Evolutionary conservation across 1,284 basidiomycete genomes (phyloP), one percentile per base, ranked within the genome.

Genomic region (Rhodotorula sp.): DNA sequence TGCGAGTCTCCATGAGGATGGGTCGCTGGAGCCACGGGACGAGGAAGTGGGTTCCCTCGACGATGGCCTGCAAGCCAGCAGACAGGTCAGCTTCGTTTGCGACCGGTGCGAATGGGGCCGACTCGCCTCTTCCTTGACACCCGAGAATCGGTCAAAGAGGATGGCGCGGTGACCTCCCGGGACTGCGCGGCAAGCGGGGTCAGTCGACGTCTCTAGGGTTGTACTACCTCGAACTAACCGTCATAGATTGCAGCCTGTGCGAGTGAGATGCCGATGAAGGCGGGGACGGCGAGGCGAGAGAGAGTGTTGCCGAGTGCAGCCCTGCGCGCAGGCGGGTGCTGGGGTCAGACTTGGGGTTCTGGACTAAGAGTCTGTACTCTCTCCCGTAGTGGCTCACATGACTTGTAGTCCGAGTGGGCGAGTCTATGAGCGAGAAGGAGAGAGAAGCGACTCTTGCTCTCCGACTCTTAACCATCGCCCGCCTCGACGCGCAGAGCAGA

Each of bases 111-210:
- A n/a, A n/a, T n/a, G n/a, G n/a, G n/a, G n/a, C n/a, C n/a, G n/a
- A 57, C 67, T 33, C n/a, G 71, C 72, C 83, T 86, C 83, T 76
- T 89, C 85, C 82, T 89, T 89, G 60, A 98, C 95, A 82, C 96
- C 96, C 67, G 89, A 87, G 82, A 99, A 99, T 78, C 95, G 87
- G 83, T 99, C 95, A 82, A 99, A 99, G 89, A 99, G 94, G 77
- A 99, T 95, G 42, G 96, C 95, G 67, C 91, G 86, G 67, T 76
- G 75, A 12, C 75, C 75, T 56, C 75, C 75, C 29, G 75, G 75
- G 6, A 76, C 74, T 75, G 66, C 22, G 20, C 6, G 12, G 22
- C 10, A 22, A 3, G 12, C 5, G 48, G 37, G 18, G 44, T 60
- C 42, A 60, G 51, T 17, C 4, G 1, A 24, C 2, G 42, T 30